Conservation (phyloP, 148 eudicot species). For the Chenopodium album region DNA sequence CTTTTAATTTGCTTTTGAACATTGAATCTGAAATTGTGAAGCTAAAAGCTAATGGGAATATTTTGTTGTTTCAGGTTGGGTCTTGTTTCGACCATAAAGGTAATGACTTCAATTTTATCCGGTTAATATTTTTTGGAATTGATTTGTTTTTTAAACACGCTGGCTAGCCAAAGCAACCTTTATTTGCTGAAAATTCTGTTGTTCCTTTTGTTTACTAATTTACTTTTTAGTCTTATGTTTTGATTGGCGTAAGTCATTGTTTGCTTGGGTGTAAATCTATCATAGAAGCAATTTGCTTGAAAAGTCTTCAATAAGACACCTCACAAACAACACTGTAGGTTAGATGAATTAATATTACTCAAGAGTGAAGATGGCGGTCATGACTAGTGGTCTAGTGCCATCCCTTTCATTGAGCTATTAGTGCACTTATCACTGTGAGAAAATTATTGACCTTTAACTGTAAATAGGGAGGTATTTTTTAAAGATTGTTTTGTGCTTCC, state of each 20-base stretch:
- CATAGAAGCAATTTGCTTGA: neutral
- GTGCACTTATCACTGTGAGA: neutral
- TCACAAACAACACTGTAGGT: neutral
- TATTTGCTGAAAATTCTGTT: neutral
- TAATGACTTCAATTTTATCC: conserved; percentile 23
- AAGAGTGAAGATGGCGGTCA: neutral
- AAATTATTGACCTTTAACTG: neutral
- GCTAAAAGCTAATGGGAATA: conserved; percentile 16
- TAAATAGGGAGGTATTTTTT: neutral
- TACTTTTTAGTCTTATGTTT: neutral
- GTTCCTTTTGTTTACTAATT: neutral
- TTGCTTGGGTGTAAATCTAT: neutral
- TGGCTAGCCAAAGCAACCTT: conserved; percentile 5
- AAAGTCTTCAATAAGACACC: neutral
- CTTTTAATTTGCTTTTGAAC: neutral
- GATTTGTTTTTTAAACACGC: conserved; percentile 6
- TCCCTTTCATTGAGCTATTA: neutral
- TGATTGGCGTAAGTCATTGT: neutral
- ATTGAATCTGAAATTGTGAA: neutral
- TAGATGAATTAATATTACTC: too few relatives aligned
- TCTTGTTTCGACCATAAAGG: conserved; percentile 89
- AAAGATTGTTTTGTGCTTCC: neutral
- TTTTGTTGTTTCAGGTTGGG: conserved; percentile 64
- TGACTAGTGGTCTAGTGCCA: neutral
- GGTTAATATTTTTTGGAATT: neutral